These are phyloP conservation scores for Pogostemon cablin DNA, from an alignment of 257 asterid species.

Conservation along the genomic window DNA sequence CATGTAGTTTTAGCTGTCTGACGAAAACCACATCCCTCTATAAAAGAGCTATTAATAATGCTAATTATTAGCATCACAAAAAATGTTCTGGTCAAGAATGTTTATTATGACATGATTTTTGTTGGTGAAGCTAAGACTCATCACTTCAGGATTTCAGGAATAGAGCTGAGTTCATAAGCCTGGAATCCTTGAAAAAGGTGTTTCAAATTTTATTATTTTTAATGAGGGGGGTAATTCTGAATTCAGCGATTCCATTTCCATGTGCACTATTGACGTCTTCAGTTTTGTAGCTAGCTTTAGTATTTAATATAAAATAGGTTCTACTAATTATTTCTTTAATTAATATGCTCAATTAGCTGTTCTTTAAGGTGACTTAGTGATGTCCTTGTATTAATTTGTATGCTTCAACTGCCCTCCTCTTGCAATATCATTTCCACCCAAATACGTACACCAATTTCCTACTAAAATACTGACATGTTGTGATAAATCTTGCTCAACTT, in stretches of 20 bases:
- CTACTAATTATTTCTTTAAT: neutral
- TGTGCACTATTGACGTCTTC: slow-evolving; percentile 13
- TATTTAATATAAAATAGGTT: neutral
- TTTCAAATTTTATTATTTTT: slow-evolving; percentile 22
- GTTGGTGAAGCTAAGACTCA: slow-evolving; percentile 15
- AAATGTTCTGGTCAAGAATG: slow-evolving; percentile 16
- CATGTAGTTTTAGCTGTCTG: slow-evolving; percentile 26
- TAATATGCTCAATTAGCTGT: slow-evolving; percentile 9
- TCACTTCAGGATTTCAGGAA: slow-evolving; percentile 22
- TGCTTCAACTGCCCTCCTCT: slow-evolving; percentile 9
- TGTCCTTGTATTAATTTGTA: slow-evolving; percentile 17
- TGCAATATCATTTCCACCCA: slow-evolving; percentile 10
- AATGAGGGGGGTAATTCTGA: neutral
- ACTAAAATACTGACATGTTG: slow-evolving; percentile 23
- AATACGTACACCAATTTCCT: slow-evolving; percentile 20
- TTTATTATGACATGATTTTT: slow-evolving; percentile 7
- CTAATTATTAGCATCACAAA: neutral
- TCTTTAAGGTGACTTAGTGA: slow-evolving; percentile 8
- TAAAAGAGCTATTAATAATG: neutral
- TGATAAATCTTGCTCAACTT: slow-evolving; percentile 28
- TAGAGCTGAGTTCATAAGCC: neutral
- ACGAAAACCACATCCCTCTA: slow-evolving; percentile 15
- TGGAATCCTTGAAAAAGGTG: slow-evolving; percentile 19
- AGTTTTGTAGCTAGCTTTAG: slow-evolving; percentile 23
- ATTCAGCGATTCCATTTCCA: slow-evolving; percentile 3